Percentiles rank a stretch among this genome's conserved stretches.
These are phyloP conservation scores for Suillus subalutaceus DNA, from an alignment of 768 basidiomycete species.

Conservation along the genomic window DNA sequence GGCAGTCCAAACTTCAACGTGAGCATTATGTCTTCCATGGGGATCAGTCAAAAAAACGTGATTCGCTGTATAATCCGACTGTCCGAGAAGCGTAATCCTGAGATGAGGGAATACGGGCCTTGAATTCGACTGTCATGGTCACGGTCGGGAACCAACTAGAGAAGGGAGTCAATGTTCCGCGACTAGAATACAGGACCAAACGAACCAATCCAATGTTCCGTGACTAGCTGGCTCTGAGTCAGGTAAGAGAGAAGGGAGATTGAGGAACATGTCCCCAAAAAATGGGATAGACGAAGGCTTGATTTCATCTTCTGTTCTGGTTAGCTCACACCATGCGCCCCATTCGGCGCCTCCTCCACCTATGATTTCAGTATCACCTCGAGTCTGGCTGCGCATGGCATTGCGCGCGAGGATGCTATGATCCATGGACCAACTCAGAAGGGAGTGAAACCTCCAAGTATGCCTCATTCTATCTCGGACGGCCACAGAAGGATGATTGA, in stretches of 20 bases:
- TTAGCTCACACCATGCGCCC: conserved; percentile 55
- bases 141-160: conserved; percentile 67
- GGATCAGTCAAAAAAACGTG: conserved; percentile 57
- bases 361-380: conserved; percentile 42
- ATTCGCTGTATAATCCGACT: conserved; percentile 56
- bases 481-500: conserved; percentile 52
- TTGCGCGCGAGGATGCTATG: conserved; percentile 43
- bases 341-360: conserved; percentile 60
- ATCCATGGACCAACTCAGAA: conserved; percentile 45
- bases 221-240: conserved; percentile 41
- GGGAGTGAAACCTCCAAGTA: conserved; percentile 40
- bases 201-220: conserved; percentile 18
- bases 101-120: conserved; percentile 55
- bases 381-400: conserved; percentile 35
- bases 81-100: conserved; percentile 48
- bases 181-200: neutral
- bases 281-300: conserved; percentile 54
- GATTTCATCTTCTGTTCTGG: conserved; percentile 49
- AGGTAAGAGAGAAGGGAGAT: conserved; percentile 51
- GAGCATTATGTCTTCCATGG: conserved; percentile 57
- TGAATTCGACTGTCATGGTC: conserved; percentile 64
- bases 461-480: conserved; percentile 24
- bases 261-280: conserved; percentile 56
- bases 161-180: neutral
- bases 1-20: conserved; percentile 69